Evolutionary conservation across 2,329 filamentous ascomycete genomes (phyloP).

Genomic region (Malbranchea cinnamomea): DNA sequence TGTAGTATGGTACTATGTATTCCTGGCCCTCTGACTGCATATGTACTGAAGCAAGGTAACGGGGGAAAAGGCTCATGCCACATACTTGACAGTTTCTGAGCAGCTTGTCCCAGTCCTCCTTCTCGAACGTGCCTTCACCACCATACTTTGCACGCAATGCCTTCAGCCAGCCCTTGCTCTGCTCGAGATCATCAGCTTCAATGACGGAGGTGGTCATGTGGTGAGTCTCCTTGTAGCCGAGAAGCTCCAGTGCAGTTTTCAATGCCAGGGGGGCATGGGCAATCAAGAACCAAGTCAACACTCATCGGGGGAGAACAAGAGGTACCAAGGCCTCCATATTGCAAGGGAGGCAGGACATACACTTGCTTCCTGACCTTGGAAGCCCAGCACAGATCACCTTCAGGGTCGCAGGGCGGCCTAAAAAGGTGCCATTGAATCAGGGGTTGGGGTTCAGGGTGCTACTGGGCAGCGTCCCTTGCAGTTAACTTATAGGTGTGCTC

Average conservation of each 20-base stretch:
- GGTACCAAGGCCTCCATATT: background rate
- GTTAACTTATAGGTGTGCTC: no score
- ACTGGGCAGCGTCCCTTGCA: no score
- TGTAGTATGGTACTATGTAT: no score
- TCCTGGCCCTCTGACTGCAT: no score
- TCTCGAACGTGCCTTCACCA: constrained; percentile 45
- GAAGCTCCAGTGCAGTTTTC: constrained; percentile 47
- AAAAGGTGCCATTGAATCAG: no score
- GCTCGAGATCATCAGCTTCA: constrained; percentile 50
- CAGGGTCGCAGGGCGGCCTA: no score
- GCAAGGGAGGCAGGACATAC: constrained; percentile 2
- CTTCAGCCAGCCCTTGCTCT: constrained; percentile 62
- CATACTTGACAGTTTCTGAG: constrained; percentile 43
- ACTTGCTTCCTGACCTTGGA: constrained; percentile 6
- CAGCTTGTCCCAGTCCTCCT: constrained; percentile 55
- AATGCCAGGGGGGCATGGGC: constrained; percentile 33
- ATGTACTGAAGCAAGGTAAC: no score
- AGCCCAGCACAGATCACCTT: constrained; percentile 7
- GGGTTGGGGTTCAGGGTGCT: no score
- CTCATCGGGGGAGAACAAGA: background rate
- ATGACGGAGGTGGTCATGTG: constrained; percentile 61
- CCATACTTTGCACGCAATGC: constrained; percentile 50
- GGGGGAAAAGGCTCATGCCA: no score
- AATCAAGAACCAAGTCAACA: background rate
- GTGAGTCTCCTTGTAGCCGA: constrained; percentile 55